Evolutionary conservation across 1,284 basidiomycete genomes (phyloP).

Genomic region (Gymnopus androsaceus): DNA sequence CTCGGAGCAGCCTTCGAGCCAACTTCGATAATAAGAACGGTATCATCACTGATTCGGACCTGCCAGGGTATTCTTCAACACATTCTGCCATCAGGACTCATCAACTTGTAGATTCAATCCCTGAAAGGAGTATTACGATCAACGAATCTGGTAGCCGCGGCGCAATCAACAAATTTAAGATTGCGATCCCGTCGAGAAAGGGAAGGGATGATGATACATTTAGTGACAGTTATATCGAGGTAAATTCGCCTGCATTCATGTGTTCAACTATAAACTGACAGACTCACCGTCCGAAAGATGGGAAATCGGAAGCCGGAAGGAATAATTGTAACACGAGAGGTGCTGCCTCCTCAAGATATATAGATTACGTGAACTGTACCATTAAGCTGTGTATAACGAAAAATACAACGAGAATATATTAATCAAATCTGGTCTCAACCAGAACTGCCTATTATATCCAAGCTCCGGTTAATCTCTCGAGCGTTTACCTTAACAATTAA

Average conservation of each 20-base stretch:
- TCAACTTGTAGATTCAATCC: neutral
- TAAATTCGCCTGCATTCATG: neutral
- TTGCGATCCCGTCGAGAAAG: neutral
- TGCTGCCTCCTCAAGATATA: neutral
- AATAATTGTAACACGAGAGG: neutral
- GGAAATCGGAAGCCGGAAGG: neutral
- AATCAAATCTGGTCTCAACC: too few relatives aligned
- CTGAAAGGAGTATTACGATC: neutral
- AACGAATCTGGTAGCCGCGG: neutral
- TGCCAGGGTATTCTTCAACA: neutral
- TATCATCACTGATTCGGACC: neutral
- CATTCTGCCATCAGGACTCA: neutral
- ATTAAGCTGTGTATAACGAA: too few relatives aligned
- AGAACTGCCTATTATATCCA: too few relatives aligned
- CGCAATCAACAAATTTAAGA: neutral
- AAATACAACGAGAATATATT: too few relatives aligned
- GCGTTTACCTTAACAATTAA: too few relatives aligned
- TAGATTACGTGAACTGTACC: too few relatives aligned
- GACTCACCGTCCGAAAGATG: neutral
- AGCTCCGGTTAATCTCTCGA: too few relatives aligned
- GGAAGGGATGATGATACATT: neutral
- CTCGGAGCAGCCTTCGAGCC: neutral
- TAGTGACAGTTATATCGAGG: neutral
- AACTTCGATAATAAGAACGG: too few relatives aligned
- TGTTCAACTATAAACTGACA: too few relatives aligned